Evolutionary conservation across 495 filamentous ascomycete species (phyloP).

Genomic region (Apodospora peruviana): DNA sequence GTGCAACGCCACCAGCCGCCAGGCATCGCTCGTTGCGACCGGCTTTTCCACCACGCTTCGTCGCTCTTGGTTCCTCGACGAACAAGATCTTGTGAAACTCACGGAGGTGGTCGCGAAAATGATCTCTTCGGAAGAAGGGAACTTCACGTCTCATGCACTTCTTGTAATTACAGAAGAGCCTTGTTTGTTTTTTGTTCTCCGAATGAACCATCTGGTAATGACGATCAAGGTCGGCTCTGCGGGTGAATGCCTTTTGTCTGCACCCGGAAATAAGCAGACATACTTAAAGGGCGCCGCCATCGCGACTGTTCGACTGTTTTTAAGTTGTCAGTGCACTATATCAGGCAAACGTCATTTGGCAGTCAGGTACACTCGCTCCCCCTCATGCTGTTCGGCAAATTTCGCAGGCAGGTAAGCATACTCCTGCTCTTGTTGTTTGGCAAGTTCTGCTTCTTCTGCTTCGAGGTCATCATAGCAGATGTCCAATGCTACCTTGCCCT

Average conservation of each 20-base stretch:
- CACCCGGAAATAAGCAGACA: constrained; percentile 27
- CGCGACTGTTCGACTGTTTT: too few species aligned
- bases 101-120: constrained; percentile 46
- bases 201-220: constrained; percentile 38
- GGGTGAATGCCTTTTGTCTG: constrained; percentile 29
- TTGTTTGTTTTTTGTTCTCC: constrained; percentile 25
- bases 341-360: too few species aligned
- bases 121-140: constrained; percentile 39
- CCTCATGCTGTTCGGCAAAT: too few species aligned
- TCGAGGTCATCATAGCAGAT: constrained; percentile 9
- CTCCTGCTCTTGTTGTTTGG: too few species aligned
- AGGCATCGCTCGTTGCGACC: constrained; percentile 16
- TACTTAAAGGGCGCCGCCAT: too few species aligned
- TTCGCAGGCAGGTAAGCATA: too few species aligned
- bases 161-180: constrained; percentile 37
- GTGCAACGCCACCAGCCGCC: constrained; percentile 47
- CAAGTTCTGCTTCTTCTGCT: too few species aligned
- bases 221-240: constrained; percentile 43
- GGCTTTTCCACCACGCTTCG: constrained; percentile 14
- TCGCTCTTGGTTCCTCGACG: constrained; percentile 20
- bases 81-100: constrained; percentile 43
- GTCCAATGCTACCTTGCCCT: constrained; percentile 4
- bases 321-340: too few species aligned
- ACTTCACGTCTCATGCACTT: constrained; percentile 28
- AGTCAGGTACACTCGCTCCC: too few species aligned